Evolutionary conservation across 208 protist species (phyloP).

Genomic region (Herpetomonas tarakana): DNA sequence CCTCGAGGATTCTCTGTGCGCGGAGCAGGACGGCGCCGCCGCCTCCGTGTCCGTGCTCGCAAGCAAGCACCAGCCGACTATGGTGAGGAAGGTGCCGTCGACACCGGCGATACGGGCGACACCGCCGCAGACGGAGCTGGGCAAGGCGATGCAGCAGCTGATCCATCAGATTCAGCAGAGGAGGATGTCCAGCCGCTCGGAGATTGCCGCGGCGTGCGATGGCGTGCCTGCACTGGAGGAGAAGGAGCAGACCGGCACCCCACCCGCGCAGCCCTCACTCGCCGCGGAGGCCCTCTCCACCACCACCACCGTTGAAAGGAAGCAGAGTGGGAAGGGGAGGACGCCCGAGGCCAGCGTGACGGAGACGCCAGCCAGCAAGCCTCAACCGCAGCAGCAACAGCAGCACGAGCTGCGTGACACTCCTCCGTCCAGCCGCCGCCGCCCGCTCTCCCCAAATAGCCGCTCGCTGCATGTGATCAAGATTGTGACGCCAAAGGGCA

Average conservation of each 20-base stretch:
- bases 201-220: neutral
- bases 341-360: neutral
- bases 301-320: neutral
- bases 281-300: neutral
- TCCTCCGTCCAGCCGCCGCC: neutral
- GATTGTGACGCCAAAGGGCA: neutral
- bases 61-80: no score
- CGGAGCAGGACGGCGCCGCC: neutral
- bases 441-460: neutral
- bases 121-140: neutral
- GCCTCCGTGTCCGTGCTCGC: no score
- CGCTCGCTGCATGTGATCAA: neutral
- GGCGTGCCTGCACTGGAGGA: no score
- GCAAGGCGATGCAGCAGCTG: constrained; percentile 2
- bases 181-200: neutral
- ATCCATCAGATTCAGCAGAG: constrained; percentile 1
- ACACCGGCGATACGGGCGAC: neutral
- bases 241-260: neutral
- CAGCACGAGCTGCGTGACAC: neutral
- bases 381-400: neutral
- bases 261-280: neutral
- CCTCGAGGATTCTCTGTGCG: neutral
- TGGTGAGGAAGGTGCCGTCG: neutral
- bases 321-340: neutral
- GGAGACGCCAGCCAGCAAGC: neutral